Evolutionary conservation across 805 yeast genomes (phyloP).

Genomic region (Pichia ethanolica): DNA sequence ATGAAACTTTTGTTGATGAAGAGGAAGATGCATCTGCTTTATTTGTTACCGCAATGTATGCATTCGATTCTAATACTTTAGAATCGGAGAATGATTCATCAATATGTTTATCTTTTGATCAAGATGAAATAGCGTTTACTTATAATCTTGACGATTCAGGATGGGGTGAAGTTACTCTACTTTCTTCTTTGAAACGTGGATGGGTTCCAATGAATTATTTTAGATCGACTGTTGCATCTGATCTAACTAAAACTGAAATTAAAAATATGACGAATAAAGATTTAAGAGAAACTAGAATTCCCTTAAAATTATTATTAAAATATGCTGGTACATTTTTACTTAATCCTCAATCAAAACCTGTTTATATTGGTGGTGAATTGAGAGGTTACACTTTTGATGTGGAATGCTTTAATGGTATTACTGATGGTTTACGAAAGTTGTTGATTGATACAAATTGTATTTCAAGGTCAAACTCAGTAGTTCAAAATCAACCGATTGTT

Average conservation of each 20-base stretch:
- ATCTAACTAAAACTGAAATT: constrained; percentile 12
- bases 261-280: constrained; percentile 13
- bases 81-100: constrained; percentile 62
- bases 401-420: constrained; percentile 50
- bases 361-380: constrained; percentile 28
- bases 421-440: constrained; percentile 64
- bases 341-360: constrained; percentile 49
- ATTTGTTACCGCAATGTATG: constrained; percentile 30
- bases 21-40: constrained; percentile 29
- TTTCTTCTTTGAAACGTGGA: constrained; percentile 58
- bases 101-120: constrained; percentile 65
- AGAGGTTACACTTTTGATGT: constrained; percentile 47
- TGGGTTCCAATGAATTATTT: constrained; percentile 87
- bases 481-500: constrained; percentile 52
- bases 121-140: constrained; percentile 66
- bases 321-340: constrained; percentile 60
- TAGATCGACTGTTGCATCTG: constrained; percentile 30
- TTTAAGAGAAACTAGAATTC: constrained; percentile 38
- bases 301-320: constrained; percentile 47
- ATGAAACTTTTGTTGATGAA: constrained; percentile 11
- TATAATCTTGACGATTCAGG: constrained; percentile 76
- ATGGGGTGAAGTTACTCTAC: constrained; percentile 79
- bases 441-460: constrained; percentile 65
- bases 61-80: constrained; percentile 36
- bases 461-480: constrained; percentile 65